A percentile compares a stretch with the other conserved stretches of the same genome.
These are phyloP conservation scores for Tuber microsphaerosporum DNA, from an alignment of 495 filamentous ascomycete species.

Conservation along the genomic window DNA sequence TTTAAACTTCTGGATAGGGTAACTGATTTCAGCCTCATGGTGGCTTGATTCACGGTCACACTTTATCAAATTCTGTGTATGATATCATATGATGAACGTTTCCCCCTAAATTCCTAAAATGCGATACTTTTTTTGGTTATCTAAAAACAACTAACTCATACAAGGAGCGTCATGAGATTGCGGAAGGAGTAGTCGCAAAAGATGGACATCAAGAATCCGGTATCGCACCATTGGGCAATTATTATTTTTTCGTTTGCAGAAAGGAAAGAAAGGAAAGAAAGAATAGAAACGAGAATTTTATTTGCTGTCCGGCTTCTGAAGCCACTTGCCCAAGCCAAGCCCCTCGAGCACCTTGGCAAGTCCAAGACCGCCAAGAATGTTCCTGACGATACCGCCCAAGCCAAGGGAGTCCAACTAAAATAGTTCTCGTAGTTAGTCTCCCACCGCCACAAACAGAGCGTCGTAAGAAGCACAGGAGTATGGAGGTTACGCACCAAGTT, in stretches of 20 bases:
- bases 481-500: slow-evolving; percentile 48
- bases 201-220: neutral
- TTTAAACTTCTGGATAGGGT: neutral
- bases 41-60: neutral
- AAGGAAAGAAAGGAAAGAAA: neutral
- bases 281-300: neutral
- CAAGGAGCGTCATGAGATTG: neutral
- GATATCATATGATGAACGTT: too few species aligned
- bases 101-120: too few species aligned
- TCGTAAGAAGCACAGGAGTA: neutral
- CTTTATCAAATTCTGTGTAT: neutral
- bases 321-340: slow-evolving; percentile 57
- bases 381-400: slow-evolving; percentile 70
- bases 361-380: slow-evolving; percentile 71
- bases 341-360: slow-evolving; percentile 68
- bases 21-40: neutral
- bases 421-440: neutral
- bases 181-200: neutral
- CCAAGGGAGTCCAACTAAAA: slow-evolving; percentile 66
- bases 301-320: slow-evolving; percentile 5
- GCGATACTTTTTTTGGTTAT: neutral
- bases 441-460: neutral
- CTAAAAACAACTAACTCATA: neutral
- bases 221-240: neutral
- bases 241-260: neutral